A percentile compares a stretch with the other conserved stretches of the same genome.
phyloP scores from a whole-genome alignment of 1,139 yeast genomes.

The Saccharomyces hybrid region DNA sequence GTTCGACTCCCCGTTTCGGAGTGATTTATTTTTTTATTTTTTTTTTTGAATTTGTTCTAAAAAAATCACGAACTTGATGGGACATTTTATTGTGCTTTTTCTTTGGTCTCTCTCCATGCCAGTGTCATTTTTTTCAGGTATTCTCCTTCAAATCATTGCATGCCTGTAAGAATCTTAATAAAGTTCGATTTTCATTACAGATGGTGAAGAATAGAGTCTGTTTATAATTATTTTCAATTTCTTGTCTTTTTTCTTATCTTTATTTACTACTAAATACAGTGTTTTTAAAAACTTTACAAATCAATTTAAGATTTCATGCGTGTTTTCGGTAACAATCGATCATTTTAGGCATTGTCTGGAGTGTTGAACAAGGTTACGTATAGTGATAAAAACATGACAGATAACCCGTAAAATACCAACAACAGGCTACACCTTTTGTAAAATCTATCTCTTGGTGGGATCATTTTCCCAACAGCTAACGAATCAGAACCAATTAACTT shows the following conservation, averaged over 20 bases:
- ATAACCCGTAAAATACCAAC: conserved; percentile 63
- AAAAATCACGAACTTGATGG: not conserved
- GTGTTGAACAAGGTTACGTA: conserved; percentile 58
- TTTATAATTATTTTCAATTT: not conserved
- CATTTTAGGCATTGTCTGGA: not conserved
- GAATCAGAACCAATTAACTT: conserved; percentile 45
- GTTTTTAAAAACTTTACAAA: too few relatives aligned
- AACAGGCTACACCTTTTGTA: conserved; percentile 54
- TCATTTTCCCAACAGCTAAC: conserved; percentile 23
- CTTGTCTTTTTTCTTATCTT: not conserved
- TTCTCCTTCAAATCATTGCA: too few relatives aligned
- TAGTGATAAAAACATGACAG: conserved; percentile 70
- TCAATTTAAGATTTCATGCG: not conserved
- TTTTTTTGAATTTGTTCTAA: not conserved
- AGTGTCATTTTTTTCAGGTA: too few relatives aligned
- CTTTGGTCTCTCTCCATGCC: too few relatives aligned
- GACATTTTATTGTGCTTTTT: not conserved
- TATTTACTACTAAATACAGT: not conserved
- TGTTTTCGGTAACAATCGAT: not conserved
- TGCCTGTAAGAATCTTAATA: too few relatives aligned
- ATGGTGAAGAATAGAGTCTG: too few relatives aligned
- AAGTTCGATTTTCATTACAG: too few relatives aligned
- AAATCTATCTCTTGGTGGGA: conserved; percentile 30
- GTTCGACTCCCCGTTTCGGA: conserved; percentile 42
- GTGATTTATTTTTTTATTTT: conserved; percentile 9